phyloP scores from a whole-genome alignment of 1,284 basidiomycete species.

The Xerocomus amazonicus region DNA sequence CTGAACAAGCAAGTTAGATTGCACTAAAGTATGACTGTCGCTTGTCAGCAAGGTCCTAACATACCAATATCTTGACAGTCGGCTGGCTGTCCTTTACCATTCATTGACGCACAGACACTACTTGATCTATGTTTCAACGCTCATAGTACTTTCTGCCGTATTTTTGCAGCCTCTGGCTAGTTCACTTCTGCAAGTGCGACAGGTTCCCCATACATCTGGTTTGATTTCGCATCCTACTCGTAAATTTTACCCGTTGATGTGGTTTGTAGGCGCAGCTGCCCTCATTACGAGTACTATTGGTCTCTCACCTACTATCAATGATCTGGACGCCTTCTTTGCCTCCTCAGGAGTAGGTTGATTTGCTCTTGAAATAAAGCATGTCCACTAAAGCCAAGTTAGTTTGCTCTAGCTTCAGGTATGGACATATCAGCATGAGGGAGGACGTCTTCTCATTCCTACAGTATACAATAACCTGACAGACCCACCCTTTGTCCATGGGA shows the following conservation, averaged over 20 bases:
- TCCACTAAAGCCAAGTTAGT: conserved; percentile 27
- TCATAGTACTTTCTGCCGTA: conserved; percentile 41
- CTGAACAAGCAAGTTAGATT: too few relatives aligned
- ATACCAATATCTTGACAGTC: conserved; percentile 29
- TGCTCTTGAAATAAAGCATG: not conserved
- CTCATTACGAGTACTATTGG: conserved; percentile 41
- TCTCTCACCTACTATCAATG: conserved; percentile 40
- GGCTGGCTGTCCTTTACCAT: conserved; percentile 37
- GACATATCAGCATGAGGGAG: conserved; percentile 7
- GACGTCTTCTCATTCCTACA: conserved; percentile 28
- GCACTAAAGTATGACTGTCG: too few relatives aligned
- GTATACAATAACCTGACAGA: conserved; percentile 46
- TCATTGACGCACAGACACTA: conserved; percentile 47
- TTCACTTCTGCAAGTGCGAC: conserved; percentile 50
- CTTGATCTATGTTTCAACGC: conserved; percentile 46
- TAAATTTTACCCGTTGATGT: conserved; percentile 4
- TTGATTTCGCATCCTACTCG: conserved; percentile 3
- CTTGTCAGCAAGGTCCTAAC: not conserved
- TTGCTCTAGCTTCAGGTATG: conserved; percentile 40
- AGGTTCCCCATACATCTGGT: conserved; percentile 38
- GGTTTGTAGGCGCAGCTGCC: conserved; percentile 34
- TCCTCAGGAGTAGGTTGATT: conserved; percentile 49
- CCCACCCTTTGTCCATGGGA: conserved; percentile 48
- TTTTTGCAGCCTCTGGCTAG: conserved; percentile 56
- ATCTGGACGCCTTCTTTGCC: conserved; percentile 52